phyloP scores from a whole-genome alignment of 2,329 filamentous ascomycete genomes.

The Cephalotrichum gorgonifer region DNA sequence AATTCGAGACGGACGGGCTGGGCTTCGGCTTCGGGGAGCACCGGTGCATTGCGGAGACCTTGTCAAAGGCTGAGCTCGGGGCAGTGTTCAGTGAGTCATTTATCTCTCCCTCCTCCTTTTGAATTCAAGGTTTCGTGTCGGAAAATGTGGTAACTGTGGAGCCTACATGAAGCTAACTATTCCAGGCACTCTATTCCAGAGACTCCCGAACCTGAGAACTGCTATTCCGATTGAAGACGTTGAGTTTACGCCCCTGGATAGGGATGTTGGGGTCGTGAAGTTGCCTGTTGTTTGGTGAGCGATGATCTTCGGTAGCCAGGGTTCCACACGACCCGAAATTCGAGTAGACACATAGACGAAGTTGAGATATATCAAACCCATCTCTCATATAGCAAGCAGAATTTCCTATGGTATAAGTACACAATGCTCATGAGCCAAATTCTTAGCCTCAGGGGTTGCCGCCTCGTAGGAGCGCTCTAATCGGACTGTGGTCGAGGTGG shows the following conservation, averaged over 20 bases:
- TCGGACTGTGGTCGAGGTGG: too few relatives aligned
- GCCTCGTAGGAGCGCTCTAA: too few relatives aligned
- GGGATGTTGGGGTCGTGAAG: conserved; percentile 28
- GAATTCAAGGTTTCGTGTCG: too few relatives aligned
- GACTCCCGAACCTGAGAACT: conserved; percentile 26
- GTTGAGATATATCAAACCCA: too few relatives aligned
- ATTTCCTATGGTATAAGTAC: too few relatives aligned
- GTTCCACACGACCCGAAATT: too few relatives aligned
- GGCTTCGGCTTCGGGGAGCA: conserved; percentile 36
- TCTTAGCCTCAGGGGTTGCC: too few relatives aligned
- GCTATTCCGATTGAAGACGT: conserved; percentile 26
- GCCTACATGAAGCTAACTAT: neutral
- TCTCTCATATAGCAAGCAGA: too few relatives aligned
- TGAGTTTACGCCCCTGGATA: conserved; percentile 23
- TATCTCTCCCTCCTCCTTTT: neutral
- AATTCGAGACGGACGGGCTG: conserved; percentile 21
- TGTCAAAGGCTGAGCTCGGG: conserved; percentile 30
- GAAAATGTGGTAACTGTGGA: too few relatives aligned
- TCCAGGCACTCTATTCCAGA: conserved; percentile 24
- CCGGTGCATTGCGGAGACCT: conserved; percentile 32
- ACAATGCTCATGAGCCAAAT: too few relatives aligned
- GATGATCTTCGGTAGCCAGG: too few relatives aligned
- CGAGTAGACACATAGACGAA: too few relatives aligned
- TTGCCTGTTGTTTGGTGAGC: conserved; percentile 24
- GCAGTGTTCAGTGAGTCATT: conserved; percentile 32